phyloP scores from a whole-genome alignment of 345 rosid species.

The Pistacia vera region DNA sequence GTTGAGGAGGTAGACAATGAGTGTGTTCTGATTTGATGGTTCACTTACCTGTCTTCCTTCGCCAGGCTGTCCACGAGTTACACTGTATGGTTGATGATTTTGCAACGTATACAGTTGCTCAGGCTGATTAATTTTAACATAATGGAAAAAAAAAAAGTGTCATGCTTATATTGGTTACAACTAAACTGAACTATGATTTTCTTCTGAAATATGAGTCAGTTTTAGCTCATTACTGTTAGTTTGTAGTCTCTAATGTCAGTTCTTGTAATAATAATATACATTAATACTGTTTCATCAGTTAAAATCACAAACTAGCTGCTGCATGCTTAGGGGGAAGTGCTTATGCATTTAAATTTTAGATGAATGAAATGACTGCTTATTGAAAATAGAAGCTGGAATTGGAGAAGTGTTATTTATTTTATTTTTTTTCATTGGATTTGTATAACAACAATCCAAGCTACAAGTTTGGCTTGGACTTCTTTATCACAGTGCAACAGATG shows the following conservation, averaged over 20 bases:
- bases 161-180: not conserved
- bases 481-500: too few relatives aligned
- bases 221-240: too few relatives aligned
- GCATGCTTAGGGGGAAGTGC: not conserved
- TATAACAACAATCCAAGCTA: too few relatives aligned
- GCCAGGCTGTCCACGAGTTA: conserved; percentile 59
- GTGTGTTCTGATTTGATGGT: conserved; percentile 81
- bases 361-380: conserved; percentile 2
- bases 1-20: conserved; percentile 66
- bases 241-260: not conserved
- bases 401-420: not conserved
- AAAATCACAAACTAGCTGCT: not conserved
- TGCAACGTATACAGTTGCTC: conserved; percentile 62
- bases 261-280: not conserved
- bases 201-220: too few relatives aligned
- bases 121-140: conserved; percentile 44
- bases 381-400: not conserved
- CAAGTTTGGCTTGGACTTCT: too few relatives aligned
- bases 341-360: not conserved
- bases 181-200: too few relatives aligned
- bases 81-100: conserved; percentile 49
- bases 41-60: conserved; percentile 72
- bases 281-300: not conserved
- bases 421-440: too few relatives aligned
- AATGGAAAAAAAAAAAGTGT: not conserved